A percentile compares a stretch with the other conserved stretches of the same genome.
These are phyloP conservation scores for Cairneyella variabilis DNA, from an alignment of 495 filamentous ascomycete genomes.

Conservation along the genomic window DNA sequence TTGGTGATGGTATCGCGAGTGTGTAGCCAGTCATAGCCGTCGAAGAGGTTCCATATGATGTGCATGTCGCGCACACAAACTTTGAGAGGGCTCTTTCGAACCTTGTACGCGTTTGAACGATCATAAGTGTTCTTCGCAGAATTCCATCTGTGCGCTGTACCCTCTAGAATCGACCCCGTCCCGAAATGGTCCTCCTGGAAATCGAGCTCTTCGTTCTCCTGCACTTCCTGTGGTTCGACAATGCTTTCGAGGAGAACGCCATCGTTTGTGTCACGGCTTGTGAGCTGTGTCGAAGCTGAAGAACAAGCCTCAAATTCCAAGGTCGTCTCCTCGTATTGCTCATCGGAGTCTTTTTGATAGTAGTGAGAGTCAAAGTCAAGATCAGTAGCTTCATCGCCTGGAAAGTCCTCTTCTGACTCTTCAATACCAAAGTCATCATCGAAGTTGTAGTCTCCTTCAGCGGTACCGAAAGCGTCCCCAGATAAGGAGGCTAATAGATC, in stretches of 20 bases:
- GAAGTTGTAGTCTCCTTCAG: slow-evolving; percentile 53
- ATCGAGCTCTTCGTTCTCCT: slow-evolving; percentile 41
- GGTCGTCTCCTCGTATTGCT: slow-evolving; percentile 29
- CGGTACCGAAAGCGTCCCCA: slow-evolving; percentile 68
- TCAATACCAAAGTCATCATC: slow-evolving; percentile 47
- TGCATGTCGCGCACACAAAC: slow-evolving; percentile 81
- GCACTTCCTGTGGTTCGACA: slow-evolving; percentile 50
- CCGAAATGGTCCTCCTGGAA: slow-evolving; percentile 83
- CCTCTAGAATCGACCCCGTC: slow-evolving; percentile 52
- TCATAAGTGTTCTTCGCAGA: slow-evolving; percentile 71
- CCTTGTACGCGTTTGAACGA: slow-evolving; percentile 54
- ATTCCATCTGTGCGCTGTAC: slow-evolving; percentile 74
- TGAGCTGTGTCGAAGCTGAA: slow-evolving; percentile 30
- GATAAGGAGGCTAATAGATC: slow-evolving; percentile 89
- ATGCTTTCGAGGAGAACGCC: slow-evolving; percentile 62
- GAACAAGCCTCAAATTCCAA: slow-evolving; percentile 42
- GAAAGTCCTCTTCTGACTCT: slow-evolving; percentile 5
- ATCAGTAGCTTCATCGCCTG: slow-evolving; percentile 14
- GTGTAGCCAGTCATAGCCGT: slow-evolving; percentile 93
- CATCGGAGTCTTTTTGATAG: slow-evolving; percentile 18
- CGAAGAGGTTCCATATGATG: slow-evolving; percentile 96
- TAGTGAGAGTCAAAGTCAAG: slow-evolving; percentile 25
- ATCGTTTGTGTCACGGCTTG: slow-evolving; percentile 43
- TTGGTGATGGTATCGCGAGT: slow-evolving; percentile 83
- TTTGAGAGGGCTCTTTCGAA: slow-evolving; percentile 67